Evolutionary conservation across 1,284 basidiomycete species (phyloP).

Genomic region (Lignosus rhinocerotis): DNA sequence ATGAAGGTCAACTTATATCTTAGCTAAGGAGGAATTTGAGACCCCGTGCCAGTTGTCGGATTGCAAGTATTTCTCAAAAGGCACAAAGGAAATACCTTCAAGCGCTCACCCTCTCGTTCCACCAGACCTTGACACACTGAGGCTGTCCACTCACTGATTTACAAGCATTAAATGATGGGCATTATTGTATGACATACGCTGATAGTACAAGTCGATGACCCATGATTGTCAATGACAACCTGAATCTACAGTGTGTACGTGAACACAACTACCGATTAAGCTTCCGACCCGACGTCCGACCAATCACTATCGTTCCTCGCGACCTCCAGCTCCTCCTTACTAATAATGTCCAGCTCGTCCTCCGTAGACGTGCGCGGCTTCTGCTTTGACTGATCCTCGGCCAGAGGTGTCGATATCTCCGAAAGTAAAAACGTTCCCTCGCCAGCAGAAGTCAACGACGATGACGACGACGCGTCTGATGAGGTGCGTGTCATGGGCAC

Average conservation of each 20-base stretch:
- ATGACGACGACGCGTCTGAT: not conserved
- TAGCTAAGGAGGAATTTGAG: too few relatives aligned
- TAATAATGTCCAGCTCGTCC: conserved; percentile 22
- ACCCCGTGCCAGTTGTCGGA: too few relatives aligned
- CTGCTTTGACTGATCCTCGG: conserved; percentile 6
- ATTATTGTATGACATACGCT: too few relatives aligned
- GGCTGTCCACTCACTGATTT: too few relatives aligned
- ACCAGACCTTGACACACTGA: too few relatives aligned
- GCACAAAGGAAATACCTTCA: too few relatives aligned
- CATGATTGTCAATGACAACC: not conserved
- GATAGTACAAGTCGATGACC: too few relatives aligned
- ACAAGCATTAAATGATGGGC: too few relatives aligned
- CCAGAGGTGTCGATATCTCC: conserved; percentile 16
- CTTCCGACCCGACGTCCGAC: conserved; percentile 18
- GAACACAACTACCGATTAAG: not conserved
- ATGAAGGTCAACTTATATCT: too few relatives aligned
- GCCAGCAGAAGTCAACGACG: not conserved
- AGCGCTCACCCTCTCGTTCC: too few relatives aligned
- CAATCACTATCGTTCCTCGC: conserved; percentile 21
- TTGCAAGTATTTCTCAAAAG: too few relatives aligned
- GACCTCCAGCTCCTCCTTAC: conserved; percentile 16
- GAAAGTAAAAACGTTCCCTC: conserved; percentile 18
- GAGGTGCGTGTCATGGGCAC: conserved; percentile 1
- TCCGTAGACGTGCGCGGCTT: not conserved
- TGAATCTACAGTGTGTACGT: not conserved